These are phyloP conservation scores for Fusarium temperatum DNA, from an alignment of 2,329 filamentous ascomycete genomes.

Conservation along the genomic window DNA sequence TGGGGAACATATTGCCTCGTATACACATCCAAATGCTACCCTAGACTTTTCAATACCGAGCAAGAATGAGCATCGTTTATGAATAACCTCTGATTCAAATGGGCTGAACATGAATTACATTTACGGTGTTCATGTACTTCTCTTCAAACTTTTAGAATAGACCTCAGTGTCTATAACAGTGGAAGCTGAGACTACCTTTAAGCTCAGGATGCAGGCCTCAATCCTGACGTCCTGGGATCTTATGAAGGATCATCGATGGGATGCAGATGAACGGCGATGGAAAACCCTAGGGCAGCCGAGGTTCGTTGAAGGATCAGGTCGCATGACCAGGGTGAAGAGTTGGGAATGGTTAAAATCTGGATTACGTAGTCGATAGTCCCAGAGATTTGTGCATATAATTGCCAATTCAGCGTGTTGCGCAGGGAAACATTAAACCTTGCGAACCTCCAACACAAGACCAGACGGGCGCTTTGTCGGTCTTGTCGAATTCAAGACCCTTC, in stretches of 20 bases:
- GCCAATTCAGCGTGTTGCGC: not conserved
- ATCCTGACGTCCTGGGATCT: rapidly evolving
- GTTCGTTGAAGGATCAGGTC: not conserved
- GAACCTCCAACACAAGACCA: not conserved
- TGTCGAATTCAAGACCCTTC: not conserved
- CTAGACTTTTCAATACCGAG: not conserved
- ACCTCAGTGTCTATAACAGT: rapidly evolving
- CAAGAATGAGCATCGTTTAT: too few relatives aligned
- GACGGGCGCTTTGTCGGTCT: not conserved
- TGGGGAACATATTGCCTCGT: not conserved
- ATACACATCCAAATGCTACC: not conserved
- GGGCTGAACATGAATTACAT: not conserved
- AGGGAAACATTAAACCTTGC: not conserved
- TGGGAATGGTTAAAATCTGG: rapidly evolving
- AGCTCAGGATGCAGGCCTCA: not conserved
- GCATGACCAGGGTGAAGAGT: not conserved
- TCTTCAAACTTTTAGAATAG: not conserved
- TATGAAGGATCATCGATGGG: not conserved
- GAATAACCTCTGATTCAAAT: too few relatives aligned
- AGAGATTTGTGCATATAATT: not conserved
- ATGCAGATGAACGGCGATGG: not conserved
- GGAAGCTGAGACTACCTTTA: not conserved
- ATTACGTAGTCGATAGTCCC: not conserved
- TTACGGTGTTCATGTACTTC: rapidly evolving
- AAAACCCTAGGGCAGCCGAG: not conserved